Percentiles rank a stretch among this genome's conserved stretches.
Conservation (phyloP, 1,284 basidiomycete species). For the Rhodotorula sp. region DNA sequence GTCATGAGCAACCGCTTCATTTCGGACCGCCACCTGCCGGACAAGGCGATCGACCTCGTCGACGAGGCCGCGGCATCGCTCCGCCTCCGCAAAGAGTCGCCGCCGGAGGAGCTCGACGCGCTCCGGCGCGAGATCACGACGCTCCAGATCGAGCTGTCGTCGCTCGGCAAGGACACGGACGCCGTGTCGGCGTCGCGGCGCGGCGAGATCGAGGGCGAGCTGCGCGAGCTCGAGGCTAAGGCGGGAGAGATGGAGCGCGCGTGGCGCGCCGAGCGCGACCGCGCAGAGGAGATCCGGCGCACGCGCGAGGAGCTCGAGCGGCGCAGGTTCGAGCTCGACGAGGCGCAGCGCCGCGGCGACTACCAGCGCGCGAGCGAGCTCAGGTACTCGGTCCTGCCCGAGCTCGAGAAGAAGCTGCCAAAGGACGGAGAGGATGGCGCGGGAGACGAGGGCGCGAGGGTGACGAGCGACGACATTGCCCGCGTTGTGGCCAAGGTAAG, state of each 20-base stretch:
- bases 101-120: constrained; percentile 80
- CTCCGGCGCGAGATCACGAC: constrained; percentile 82
- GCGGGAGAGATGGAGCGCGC: constrained; percentile 64
- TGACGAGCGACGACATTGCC: constrained; percentile 84
- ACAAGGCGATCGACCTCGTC: constrained; percentile 73
- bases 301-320: constrained; percentile 78
- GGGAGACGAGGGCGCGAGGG: constrained; percentile 65
- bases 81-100: constrained; percentile 81
- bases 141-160: constrained; percentile 85
- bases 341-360: constrained; percentile 79
- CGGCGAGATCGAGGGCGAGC: constrained; percentile 64
- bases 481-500: constrained; percentile 59
- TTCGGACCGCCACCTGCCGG: constrained; percentile 80
- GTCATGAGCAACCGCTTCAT: constrained; percentile 80
- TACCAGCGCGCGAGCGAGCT: constrained; percentile 62
- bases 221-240: constrained; percentile 63
- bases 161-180: constrained; percentile 83
- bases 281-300: constrained; percentile 74
- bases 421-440: constrained; percentile 65
- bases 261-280: constrained; percentile 75
- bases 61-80: constrained; percentile 86
- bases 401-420: constrained; percentile 73
- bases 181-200: constrained; percentile 73
- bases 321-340: constrained; percentile 76
- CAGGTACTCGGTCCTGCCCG: constrained; percentile 80